Evolutionary conservation across 2,329 filamentous ascomycete species (phyloP), one percentile per base, ranked within the genome.

Genomic region (Aspergillus quadrilineatus): DNA sequence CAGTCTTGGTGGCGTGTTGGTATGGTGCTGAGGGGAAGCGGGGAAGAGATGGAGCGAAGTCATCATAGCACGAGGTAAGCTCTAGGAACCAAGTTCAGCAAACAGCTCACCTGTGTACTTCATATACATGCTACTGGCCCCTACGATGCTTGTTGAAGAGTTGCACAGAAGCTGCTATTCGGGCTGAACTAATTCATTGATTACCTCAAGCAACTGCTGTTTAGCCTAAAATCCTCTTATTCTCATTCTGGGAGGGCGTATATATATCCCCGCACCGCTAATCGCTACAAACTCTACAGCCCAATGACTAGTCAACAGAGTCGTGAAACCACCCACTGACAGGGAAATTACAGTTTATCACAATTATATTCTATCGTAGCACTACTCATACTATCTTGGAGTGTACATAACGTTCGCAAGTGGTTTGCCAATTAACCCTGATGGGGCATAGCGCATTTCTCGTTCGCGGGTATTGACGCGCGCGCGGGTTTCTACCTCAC

Each of bases 401-500:
- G 9, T 50, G 14, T 30, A 15, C 48, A 36, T 7, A 14, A 10
- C 10, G 30, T 10, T 28, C 26, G 34, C 9, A 22, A 22, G 22
- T 22, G 22, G 22, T 12, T 15, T n/a, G 37, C 44, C 63, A 61
- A 68, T 71, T 61, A 68, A 65, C 29, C 67, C 62, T 7, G 53
- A 66, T 66, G 34, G 1, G 63, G 67, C 54, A 62, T 71, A 70
- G 69, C 65, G 65, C 65, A 63, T 56, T 55, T 9, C 58, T 60
- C 47, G 17, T 22, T 22, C 36, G n/a, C 41, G 58, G 39, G 44
- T 34, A 36, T 42, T 45, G 30, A 56, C 52, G 57, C 34, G 37
- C 50, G 50, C 50, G 50, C 45, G 15, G 34, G 30, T 47, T 22
- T 30, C 42, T 43, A 46, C n/a, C 39, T 42, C 42, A 53, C 55